A percentile compares a stretch with the other conserved stretches of the same genome.
These are phyloP conservation scores for Porodaedalea pini DNA, from an alignment of 1,284 basidiomycete genomes.

Conservation along the genomic window DNA sequence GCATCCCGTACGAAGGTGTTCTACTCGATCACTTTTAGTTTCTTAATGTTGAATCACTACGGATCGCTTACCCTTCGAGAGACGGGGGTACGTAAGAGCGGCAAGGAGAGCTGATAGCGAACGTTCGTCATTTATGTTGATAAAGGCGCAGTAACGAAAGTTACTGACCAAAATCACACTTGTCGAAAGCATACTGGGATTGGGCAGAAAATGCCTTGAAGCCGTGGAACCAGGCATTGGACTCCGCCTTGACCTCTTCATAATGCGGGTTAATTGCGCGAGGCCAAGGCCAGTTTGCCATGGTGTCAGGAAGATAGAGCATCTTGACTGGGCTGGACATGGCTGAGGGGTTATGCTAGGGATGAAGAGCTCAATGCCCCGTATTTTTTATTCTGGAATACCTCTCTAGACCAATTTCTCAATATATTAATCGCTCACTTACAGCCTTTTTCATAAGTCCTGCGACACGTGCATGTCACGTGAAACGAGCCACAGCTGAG, in stretches of 20 bases:
- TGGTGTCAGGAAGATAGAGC: slow-evolving; percentile 7
- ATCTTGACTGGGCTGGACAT: background rate
- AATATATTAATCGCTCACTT: no score
- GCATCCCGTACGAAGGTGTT: slow-evolving; percentile 29
- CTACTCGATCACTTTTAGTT: slow-evolving; percentile 16
- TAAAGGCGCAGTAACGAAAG: background rate
- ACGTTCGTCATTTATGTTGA: background rate
- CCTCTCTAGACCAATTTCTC: background rate
- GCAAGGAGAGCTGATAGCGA: slow-evolving; percentile 17
- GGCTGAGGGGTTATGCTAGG: background rate
- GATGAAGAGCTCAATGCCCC: no score
- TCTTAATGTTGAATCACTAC: background rate
- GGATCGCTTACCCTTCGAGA: background rate
- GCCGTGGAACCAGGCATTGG: slow-evolving; percentile 1
- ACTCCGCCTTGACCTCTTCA: background rate
- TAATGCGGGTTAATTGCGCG: slow-evolving; percentile 5
- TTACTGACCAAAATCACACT: slow-evolving; percentile 21
- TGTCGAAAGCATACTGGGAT: slow-evolving; percentile 19
- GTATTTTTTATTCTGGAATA: no score
- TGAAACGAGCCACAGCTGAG: no score
- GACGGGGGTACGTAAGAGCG: slow-evolving; percentile 27
- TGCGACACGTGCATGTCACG: no score
- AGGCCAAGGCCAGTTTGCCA: slow-evolving; percentile 5
- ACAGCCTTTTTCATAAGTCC: no score
- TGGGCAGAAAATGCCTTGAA: slow-evolving; percentile 15